A percentile compares a stretch with the other conserved stretches of the same genome.
Conservation (phyloP, 177 flowering plant species). For the Telopea speciosissima region DNA sequence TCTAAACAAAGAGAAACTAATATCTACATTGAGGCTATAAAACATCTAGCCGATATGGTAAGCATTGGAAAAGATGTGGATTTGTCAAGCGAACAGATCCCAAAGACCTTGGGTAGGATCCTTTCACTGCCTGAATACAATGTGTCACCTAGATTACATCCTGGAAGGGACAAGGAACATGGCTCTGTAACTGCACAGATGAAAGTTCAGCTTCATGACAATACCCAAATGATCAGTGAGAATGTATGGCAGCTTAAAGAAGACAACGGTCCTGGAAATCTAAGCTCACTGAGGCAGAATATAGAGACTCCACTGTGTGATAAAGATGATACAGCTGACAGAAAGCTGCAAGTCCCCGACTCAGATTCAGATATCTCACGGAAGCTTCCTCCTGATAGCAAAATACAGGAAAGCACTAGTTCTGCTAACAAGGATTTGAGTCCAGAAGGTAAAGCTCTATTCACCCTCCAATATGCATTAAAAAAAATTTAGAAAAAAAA, state of each 20-base stretch:
- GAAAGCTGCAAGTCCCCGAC: slow-evolving; percentile 9
- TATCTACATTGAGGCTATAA: slow-evolving; percentile 29
- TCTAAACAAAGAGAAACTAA: slow-evolving; percentile 23
- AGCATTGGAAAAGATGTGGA: slow-evolving; percentile 14
- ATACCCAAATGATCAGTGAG: slow-evolving; percentile 16
- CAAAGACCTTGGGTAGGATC: slow-evolving; percentile 27
- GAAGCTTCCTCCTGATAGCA: slow-evolving; percentile 8
- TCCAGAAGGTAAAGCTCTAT: slow-evolving; percentile 16
- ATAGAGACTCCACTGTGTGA: slow-evolving; percentile 10
- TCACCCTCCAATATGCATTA: background rate
- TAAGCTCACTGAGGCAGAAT: slow-evolving; percentile 14
- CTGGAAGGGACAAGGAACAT: slow-evolving; percentile 15
- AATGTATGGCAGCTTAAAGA: slow-evolving; percentile 9
- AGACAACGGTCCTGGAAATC: slow-evolving; percentile 15
- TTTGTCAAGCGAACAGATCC: slow-evolving; percentile 10
- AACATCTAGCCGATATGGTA: slow-evolving; percentile 33
- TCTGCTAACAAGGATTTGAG: slow-evolving; percentile 2
- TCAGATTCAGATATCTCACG: slow-evolving; percentile 8
- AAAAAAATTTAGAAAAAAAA: background rate
- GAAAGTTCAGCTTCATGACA: slow-evolving; percentile 13
- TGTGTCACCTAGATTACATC: slow-evolving; percentile 21
- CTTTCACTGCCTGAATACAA: slow-evolving; percentile 29
- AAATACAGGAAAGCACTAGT: background rate
- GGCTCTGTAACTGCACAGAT: slow-evolving; percentile 4
- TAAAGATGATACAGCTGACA: slow-evolving; percentile 4